Conservation (phyloP, 164 flowering plant genomes). For the Magnolia kwangsiensis region DNA sequence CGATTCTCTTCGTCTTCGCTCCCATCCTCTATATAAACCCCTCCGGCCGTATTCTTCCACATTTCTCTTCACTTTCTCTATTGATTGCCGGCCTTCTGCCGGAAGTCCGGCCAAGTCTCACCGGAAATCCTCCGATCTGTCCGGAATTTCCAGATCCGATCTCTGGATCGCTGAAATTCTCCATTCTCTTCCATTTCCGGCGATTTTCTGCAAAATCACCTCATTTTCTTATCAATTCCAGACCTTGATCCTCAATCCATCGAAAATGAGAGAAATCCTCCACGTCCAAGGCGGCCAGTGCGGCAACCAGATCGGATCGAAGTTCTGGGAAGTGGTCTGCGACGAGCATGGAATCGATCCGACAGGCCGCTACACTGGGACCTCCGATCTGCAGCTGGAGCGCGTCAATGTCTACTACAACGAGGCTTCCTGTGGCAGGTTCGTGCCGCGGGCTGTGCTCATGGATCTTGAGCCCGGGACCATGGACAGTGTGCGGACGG, state of each 20-base stretch:
- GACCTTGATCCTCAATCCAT: background rate
- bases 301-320: constrained; percentile 59
- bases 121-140: background rate
- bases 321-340: constrained; percentile 49
- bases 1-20: constrained; percentile 6
- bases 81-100: background rate
- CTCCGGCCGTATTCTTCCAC: background rate
- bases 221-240: background rate
- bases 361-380: constrained; percentile 41
- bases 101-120: background rate
- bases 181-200: background rate
- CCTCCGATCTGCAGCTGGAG: constrained; percentile 46
- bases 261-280: constrained; percentile 50
- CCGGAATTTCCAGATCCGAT: background rate
- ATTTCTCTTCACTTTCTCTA: no score
- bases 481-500: constrained; percentile 51
- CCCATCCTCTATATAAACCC: constrained; percentile 4
- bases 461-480: constrained; percentile 64
- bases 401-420: constrained; percentile 52
- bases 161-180: background rate
- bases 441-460: constrained; percentile 56
- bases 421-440: constrained; percentile 47
- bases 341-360: constrained; percentile 55
- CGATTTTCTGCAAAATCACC: background rate
- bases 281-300: constrained; percentile 61